These are phyloP conservation scores for Aspergillus aculeatinus DNA, from an alignment of 2,329 filamentous ascomycete species.

Conservation along the genomic window DNA sequence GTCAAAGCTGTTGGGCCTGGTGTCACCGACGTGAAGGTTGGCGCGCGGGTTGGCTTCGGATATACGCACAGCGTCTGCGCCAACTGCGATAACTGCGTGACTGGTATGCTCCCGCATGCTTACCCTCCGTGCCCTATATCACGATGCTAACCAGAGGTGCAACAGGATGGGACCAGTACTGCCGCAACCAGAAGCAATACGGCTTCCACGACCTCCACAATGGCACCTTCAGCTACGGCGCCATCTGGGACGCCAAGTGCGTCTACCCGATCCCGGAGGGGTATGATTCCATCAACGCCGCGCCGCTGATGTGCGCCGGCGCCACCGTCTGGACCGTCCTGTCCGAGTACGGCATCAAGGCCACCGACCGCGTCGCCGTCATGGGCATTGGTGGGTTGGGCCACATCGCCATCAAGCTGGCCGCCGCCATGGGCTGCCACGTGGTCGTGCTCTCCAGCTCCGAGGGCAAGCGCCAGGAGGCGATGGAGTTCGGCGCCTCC, in stretches of 20 bases:
- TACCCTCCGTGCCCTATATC: no score
- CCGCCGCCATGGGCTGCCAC: conserved; percentile 65
- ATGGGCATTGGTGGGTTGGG: conserved; percentile 15
- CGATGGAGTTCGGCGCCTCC: conserved; percentile 55
- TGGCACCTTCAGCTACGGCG: conserved; percentile 30
- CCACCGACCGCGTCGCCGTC: conserved; percentile 13
- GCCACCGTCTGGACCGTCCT: conserved; percentile 11
- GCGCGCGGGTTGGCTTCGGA: conserved; percentile 35
- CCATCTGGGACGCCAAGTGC: conserved; percentile 29
- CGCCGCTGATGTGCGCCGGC: conserved; percentile 17
- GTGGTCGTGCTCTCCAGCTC: conserved; percentile 27
- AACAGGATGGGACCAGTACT: conserved; percentile 25
- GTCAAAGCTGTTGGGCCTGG: conserved; percentile 48
- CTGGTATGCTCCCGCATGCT: conserved; percentile 9
- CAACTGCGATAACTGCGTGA: conserved; percentile 31
- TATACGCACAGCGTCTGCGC: conserved; percentile 31
- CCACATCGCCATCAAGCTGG: conserved; percentile 51
- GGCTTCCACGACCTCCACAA: conserved; percentile 29
- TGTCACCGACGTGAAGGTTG: conserved; percentile 47
- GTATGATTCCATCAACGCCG: conserved; percentile 5
- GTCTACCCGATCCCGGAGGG: conserved; percentile 6
- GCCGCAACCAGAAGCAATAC: conserved; percentile 26
- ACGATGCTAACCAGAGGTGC: not conserved
- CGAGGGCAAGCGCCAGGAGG: conserved; percentile 22
- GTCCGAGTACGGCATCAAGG: conserved; percentile 10